Base-by-base conservation (phyloP, 2,329 filamentous ascomycete genomes). In the Fusarium cyanostomum region DNA sequence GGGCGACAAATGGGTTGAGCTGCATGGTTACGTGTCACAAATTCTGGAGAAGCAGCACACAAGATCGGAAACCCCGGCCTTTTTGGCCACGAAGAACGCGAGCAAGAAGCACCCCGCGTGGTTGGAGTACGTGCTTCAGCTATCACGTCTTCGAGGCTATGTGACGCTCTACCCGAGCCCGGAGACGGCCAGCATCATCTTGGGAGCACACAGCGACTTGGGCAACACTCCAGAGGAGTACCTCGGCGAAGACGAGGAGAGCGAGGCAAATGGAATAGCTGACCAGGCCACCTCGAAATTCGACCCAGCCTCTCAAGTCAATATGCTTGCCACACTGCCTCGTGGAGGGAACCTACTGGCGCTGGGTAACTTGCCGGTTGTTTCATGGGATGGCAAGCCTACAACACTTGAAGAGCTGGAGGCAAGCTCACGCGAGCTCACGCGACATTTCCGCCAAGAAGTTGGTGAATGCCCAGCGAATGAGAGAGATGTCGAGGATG, bases 1-100 rank as follows among this genome's bases (percentile, higher is more conserved):
- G 53, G 93, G 94, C 38, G 86, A 92, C 43, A 93, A 90, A 71
- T 99, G 95, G 95, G 79, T 86, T 11, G 92, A 96, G 67, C 83
- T 97, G 9, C 93, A 97, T 73, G 85, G 87, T 10, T 95, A 96
- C 68, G 83, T 96, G 3, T 86, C 90, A 10, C 83, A 85, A 43
- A 81, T 88, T 7, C 78, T 94, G 13, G 78, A 81, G 28, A 72
- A 73, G 15, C 78, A 81, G 37, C 75, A 77, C 31, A 50, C 64
- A 0, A 70, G 69, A n/a, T 67, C 77, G 8, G 67, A 74, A 1
- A 69, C 75, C 2, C 77, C 81, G 1, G 66, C 76, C 1, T 72
- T 84, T 8, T 65, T 84, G 15, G 75, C 78, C 7, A 71, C 80
- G 21, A 92, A 91, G 71, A 64, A 83, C 10, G 82, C 93, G n/a